Conservation (phyloP, 2,329 filamentous ascomycete genomes). For the Scolecobasidium constrictum region DNA sequence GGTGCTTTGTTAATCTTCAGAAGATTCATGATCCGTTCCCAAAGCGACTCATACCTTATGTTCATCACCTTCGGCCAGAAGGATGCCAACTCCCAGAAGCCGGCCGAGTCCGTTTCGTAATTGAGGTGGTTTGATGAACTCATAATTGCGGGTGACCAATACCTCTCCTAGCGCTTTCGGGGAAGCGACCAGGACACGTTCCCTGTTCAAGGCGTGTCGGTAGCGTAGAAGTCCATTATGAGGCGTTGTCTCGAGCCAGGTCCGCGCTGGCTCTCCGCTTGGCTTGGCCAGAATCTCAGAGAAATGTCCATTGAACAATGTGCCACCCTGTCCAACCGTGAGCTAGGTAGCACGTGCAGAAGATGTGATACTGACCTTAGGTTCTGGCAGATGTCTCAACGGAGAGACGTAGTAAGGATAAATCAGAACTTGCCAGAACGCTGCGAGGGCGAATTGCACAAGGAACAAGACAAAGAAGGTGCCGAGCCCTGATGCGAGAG, state of each 20-base stretch:
- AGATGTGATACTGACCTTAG: conserved; percentile 31
- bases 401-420: conserved; percentile 50
- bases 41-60: conserved; percentile 50
- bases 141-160: conserved; percentile 38
- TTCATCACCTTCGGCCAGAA: conserved; percentile 83
- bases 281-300: conserved; percentile 29
- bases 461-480: background rate
- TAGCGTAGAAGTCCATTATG: conserved; percentile 47
- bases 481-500: background rate
- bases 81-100: conserved; percentile 58
- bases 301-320: conserved; percentile 32
- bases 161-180: conserved; percentile 39
- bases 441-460: background rate
- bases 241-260: conserved; percentile 42
- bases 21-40: background rate
- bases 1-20: no score
- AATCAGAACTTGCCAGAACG: conserved; percentile 28
- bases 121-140: conserved; percentile 37
- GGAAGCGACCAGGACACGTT: conserved; percentile 33
- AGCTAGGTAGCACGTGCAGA: background rate
- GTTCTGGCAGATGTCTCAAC: conserved; percentile 44
- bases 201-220: conserved; percentile 34
- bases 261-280: conserved; percentile 32
- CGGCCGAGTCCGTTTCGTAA: conserved; percentile 45
- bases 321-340: conserved; percentile 15